Evolutionary conservation across 306 rosid genomes (phyloP), one percentile per base, ranked within the genome.

Genomic region (Cucurbita argyrosperma): DNA sequence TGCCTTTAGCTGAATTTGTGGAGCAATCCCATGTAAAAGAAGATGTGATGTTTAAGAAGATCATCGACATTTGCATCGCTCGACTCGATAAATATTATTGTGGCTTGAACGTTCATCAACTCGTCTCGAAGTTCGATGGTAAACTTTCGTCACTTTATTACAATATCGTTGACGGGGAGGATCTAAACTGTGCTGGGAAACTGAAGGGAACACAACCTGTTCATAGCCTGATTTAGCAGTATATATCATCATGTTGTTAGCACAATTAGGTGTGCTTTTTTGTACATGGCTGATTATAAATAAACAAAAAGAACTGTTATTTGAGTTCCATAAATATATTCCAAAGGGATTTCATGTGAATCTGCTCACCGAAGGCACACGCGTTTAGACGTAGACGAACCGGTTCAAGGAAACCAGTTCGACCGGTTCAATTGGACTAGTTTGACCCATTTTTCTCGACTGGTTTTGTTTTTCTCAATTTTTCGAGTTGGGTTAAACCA

Each of bases 81-180:
- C 89, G 92, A 43, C 78, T 89, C 1, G 88, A 90, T 74, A 77
- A 85, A 65, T 85, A 68, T 35, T 94, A 94, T 47, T 90, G 97
- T 23, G 97, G 98, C 42, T 66, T 94, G 76, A 79, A 87, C 45
- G 80, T 84, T 79, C 97, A 90, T 70, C 88, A 82, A 53, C 49
- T 94, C 56, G 80, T 85, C 82, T 94, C 98, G 42, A 90, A 82
- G 80, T 94, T 94, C 58, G 98, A 94, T 70, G 96, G 96, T 26
- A 85, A 85, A 73, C 50, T 75, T 7, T 89, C 98, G 56, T 89
- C 96, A 37, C 79, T 90, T 35, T 94, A 90, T 74, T 94, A 89
- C 75, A 90, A 94, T 77, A 90, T 85, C 46, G 63, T 83, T 0
- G 90, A 89, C 50, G 26, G 62, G 8, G 80, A 43, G 59, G 84